Evolutionary conservation across 2,329 filamentous ascomycete genomes (phyloP).

Genomic region (Zasmidium angulare): DNA sequence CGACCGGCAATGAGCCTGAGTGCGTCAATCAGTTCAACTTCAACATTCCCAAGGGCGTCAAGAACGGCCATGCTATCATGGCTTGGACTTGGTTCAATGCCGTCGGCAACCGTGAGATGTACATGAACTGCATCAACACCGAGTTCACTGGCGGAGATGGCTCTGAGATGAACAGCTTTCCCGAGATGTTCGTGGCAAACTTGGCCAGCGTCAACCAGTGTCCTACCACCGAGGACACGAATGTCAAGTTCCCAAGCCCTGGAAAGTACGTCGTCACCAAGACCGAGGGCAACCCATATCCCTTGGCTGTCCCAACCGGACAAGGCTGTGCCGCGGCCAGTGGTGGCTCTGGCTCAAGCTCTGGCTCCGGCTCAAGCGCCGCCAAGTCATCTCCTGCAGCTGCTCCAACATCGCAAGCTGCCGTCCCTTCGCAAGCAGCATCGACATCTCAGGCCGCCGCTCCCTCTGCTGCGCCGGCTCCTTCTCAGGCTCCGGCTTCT

Average conservation of each 20-base stretch:
- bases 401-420: conserved; percentile 3
- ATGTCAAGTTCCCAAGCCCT: conserved; percentile 68
- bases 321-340: conserved; percentile 16
- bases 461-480: conserved; percentile 3
- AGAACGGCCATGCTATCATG: conserved; percentile 73
- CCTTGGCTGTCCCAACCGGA: conserved; percentile 25
- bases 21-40: conserved; percentile 62
- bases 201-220: conserved; percentile 54
- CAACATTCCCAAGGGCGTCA: conserved; percentile 68
- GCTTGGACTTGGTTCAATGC: conserved; percentile 97
- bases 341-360: conserved; percentile 5
- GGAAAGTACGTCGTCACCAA: conserved; percentile 57
- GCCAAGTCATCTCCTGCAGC: conserved; percentile 5
- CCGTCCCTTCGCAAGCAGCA: neutral
- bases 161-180: conserved; percentile 61
- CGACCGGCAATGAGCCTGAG: conserved; percentile 27
- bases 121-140: conserved; percentile 91
- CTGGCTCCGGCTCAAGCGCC: conserved; percentile 7
- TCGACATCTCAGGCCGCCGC: conserved; percentile 1
- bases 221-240: conserved; percentile 52
- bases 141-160: conserved; percentile 60
- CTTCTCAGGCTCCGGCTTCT: conserved; percentile 6
- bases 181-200: conserved; percentile 75
- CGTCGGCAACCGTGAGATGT: conserved; percentile 90
- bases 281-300: conserved; percentile 21